Evolutionary conservation across 2,329 filamentous ascomycete genomes (phyloP), one percentile per base, ranked within the genome.

Genomic region (Claviceps citrina): DNA sequence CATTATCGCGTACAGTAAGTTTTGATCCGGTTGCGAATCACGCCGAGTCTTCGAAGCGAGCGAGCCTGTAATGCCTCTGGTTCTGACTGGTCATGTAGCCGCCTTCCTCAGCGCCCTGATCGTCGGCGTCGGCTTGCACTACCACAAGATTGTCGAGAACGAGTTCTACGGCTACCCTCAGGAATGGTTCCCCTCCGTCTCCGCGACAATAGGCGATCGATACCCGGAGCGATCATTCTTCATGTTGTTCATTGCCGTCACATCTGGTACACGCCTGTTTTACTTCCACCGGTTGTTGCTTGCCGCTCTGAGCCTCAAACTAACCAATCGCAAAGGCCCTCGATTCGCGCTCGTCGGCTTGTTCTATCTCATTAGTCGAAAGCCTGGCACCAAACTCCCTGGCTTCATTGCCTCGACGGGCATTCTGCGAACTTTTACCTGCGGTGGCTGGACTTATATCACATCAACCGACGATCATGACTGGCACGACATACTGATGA

Each of bases 401-500:
- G 86, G 84, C 56, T 78, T 91, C 46, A 71, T 96, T 45, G 81
- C 81, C 34, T 71, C 72, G 31, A 78, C 84, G 51, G 91, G 91
- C 41, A 49, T 95, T 39, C 80, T 96, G 54, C 78, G 91, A 51
- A 95, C 89, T 8, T 64, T 96, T 43, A 94, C 86, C 4, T 98
- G 91, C 55, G 91, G 89, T 51, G 91, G 91, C 43, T 98, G 91
- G 89, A 95, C 91, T 39, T 98, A 96, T 61, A 78, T 98, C 45
- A 98, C 91, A 20, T 96, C 91, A 46, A 98, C 91, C 32, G 91
- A 98, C 58, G 85, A 96, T 58, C 91, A 98, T 61, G 78, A 93
- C 61, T 96, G 86, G 87, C 91, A 98, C 59, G 91, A 98, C 55
- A 89, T 96, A 46, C 89, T 98, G 59, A 98, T 98, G 91, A 95